Conservation (phyloP, 2,329 filamentous ascomycete species). For the Teratosphaeria gauchensis region DNA sequence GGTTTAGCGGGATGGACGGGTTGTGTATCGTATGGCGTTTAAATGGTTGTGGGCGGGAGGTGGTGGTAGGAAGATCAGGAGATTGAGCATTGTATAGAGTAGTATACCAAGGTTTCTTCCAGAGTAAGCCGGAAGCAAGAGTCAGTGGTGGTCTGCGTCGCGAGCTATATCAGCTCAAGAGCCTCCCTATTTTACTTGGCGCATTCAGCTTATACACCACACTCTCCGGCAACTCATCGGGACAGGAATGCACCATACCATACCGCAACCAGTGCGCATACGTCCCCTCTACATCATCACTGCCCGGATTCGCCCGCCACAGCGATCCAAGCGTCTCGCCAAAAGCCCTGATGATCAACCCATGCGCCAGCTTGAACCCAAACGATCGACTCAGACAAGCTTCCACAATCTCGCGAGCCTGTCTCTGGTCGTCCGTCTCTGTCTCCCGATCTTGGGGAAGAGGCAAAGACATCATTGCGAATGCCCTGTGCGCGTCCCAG, state of each 20-base stretch:
- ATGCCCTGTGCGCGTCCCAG: conserved; percentile 43
- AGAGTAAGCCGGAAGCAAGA: background rate
- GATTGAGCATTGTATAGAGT: background rate
- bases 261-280: conserved; percentile 48
- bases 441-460: conserved; percentile 30
- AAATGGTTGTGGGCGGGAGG: background rate
- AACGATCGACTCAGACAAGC: conserved; percentile 42
- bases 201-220: conserved; percentile 27
- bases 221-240: conserved; percentile 30
- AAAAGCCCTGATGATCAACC: conserved; percentile 41
- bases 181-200: conserved; percentile 32
- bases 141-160: background rate
- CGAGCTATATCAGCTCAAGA: conserved; percentile 10
- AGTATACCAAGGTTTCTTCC: background rate
- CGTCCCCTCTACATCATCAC: conserved; percentile 41
- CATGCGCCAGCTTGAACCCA: conserved; percentile 48
- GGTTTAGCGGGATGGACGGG: background rate
- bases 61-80: background rate
- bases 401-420: conserved; percentile 44
- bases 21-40: background rate
- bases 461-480: conserved; percentile 39
- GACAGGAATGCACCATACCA: conserved; percentile 40
- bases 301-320: conserved; percentile 43
- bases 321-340: conserved; percentile 44
- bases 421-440: conserved; percentile 38